Conservation (phyloP, 2,329 filamentous ascomycete species). For the Davidsoniella eucalypti region DNA sequence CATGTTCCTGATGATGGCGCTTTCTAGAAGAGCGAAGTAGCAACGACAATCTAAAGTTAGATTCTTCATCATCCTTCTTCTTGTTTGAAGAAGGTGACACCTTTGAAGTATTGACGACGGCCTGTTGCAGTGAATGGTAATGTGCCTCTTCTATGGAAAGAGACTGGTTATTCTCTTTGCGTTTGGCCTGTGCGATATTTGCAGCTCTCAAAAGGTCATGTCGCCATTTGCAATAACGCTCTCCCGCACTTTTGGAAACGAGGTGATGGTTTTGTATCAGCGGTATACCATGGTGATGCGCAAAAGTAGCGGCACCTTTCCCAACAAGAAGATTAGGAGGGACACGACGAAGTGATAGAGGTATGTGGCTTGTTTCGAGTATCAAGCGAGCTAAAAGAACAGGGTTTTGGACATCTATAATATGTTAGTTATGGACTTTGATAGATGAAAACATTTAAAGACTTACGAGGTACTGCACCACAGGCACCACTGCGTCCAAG, state of each 20-base stretch:
- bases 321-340: constrained; percentile 86
- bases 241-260: constrained; percentile 61
- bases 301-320: constrained; percentile 74
- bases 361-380: constrained; percentile 57
- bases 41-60: background rate
- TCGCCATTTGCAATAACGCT: constrained; percentile 66
- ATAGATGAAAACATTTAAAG: background rate
- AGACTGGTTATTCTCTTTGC: constrained; percentile 17
- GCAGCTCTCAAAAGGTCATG: constrained; percentile 49
- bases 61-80: background rate
- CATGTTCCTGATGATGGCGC: background rate
- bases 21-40: constrained; percentile 2
- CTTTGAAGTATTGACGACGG: no score
- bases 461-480: constrained; percentile 75
- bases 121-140: constrained; percentile 6
- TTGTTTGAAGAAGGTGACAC: no score
- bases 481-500: constrained; percentile 81
- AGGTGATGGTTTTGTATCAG: constrained; percentile 60
- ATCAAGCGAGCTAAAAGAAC: constrained; percentile 74
- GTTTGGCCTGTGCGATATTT: constrained; percentile 22
- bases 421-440: background rate
- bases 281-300: constrained; percentile 57
- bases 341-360: constrained; percentile 71
- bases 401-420: constrained; percentile 73
- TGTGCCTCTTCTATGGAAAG: constrained; percentile 10